Base-by-base conservation (phyloP, 352 stramenopile species). In the Thalassiosira delicatula region DNA sequence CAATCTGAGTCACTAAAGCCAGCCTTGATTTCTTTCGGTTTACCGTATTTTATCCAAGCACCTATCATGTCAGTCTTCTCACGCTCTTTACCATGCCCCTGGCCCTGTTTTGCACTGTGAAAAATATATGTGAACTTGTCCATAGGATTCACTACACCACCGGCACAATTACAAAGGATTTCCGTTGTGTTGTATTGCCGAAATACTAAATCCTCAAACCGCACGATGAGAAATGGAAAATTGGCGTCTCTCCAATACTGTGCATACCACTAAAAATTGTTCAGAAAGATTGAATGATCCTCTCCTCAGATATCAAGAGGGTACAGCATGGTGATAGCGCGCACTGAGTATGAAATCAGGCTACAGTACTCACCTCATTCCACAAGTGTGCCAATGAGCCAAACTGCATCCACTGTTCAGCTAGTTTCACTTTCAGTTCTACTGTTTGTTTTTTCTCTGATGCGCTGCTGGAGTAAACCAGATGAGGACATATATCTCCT, bases 11-110 rank as follows among this genome's bases (percentile, higher is more conserved):
- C 67, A 27, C 54, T 78, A 27, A 74, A 83, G 19, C 66, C 76
- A 61, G 66, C 70, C 61, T 78, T 82, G 1, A 53, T 29, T 30
- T 76, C 14, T 35, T 69, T 77, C 11, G 76, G 84, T 78, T 88
- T 81, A 9, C 81, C 81, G 71, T 92, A 92, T 57, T 91, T 90
- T 5, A 87, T 86, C 88, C 88, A 93, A 33, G 88, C 88, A 37
- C 84, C 59, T 7, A 86, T 69, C 42, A 92, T 83, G 40, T 84
- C 86, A n/a, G 82, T 91, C 29, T 74, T 69, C 62, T 79, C 79
- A 19, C 85, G 69, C 37, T 87, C 49, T 33, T 79, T 83, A 12
- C 76, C 70, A 69, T 91, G 85, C 21, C 78, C 85, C 12, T 75
- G 70, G 46, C 88, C 88, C 21, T 80, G 79, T 57, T 91, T 90